These are phyloP conservation scores for Pythium vanterpoolii DNA, from an alignment of 352 stramenopile species.

Conservation along the genomic window DNA sequence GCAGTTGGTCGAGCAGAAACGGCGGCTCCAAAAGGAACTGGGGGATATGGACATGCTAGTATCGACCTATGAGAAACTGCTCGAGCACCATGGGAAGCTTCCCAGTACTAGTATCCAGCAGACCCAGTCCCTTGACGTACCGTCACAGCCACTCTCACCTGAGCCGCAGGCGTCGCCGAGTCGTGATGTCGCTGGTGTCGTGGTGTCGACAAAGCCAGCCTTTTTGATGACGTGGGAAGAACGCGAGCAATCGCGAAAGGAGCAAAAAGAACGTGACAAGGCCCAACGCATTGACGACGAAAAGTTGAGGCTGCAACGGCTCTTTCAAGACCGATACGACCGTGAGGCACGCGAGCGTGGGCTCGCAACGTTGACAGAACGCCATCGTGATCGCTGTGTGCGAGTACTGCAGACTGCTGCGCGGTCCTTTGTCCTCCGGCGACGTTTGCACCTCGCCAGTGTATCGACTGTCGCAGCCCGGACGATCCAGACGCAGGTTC, in stretches of 20 bases:
- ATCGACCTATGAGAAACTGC: constrained; percentile 46
- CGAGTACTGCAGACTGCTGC: constrained; percentile 29
- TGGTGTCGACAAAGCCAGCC: constrained; percentile 41
- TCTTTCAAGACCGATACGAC: constrained; percentile 29
- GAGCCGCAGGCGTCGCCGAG: not conserved
- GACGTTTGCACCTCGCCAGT: not conserved
- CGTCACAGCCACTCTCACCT: not conserved
- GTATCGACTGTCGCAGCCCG: constrained; percentile 10
- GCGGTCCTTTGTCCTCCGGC: constrained; percentile 14
- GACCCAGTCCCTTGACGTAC: not conserved
- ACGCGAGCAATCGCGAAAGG: constrained; percentile 46
- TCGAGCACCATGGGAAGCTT: constrained; percentile 21
- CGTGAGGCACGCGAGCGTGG: constrained; percentile 19
- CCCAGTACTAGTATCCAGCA: not conserved
- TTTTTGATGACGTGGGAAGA: constrained; percentile 79
- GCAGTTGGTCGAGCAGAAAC: constrained; percentile 30
- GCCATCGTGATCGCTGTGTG: constrained; percentile 24
- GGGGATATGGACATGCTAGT: constrained; percentile 52
- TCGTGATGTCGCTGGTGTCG: constrained; percentile 6
- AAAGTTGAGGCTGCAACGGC: constrained; percentile 43
- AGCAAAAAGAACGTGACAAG: constrained; percentile 61
- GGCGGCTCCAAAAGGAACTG: constrained; percentile 46
- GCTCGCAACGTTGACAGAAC: constrained; percentile 13
- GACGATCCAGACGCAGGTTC: constrained; percentile 32
- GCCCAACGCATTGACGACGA: constrained; percentile 59